Percentiles rank a stretch among this genome's conserved stretches.
These are phyloP conservation scores for Diaporthe nobilis DNA, from an alignment of 2,329 filamentous ascomycete species.

Conservation along the genomic window DNA sequence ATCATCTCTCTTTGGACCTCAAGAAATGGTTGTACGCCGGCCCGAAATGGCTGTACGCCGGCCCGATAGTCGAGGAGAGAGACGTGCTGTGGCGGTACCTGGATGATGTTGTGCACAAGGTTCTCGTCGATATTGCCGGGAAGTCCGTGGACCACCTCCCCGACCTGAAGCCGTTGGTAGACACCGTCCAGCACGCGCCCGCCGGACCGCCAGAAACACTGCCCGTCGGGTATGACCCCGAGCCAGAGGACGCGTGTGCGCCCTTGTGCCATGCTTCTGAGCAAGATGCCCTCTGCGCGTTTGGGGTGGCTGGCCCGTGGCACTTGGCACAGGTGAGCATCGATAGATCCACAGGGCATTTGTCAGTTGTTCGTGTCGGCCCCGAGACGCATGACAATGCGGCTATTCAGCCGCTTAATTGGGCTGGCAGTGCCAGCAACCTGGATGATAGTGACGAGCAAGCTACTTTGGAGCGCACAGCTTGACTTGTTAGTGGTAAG, in stretches of 20 bases:
- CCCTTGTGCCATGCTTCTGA: not conserved
- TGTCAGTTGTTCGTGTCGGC: not conserved
- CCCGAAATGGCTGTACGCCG: not conserved
- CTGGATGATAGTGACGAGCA: not conserved
- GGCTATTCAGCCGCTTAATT: not conserved
- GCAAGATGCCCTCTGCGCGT: not conserved
- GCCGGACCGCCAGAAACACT: not conserved
- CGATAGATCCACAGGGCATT: not conserved
- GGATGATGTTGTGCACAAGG: not conserved
- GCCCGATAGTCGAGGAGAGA: not conserved
- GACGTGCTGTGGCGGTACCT: not conserved
- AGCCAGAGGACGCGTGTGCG: not conserved
- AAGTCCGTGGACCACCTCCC: not conserved
- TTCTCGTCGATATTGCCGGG: accelerated
- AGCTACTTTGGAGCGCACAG: not conserved
- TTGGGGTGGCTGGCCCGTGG: not conserved
- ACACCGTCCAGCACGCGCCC: not conserved
- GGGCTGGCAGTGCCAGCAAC: not conserved
- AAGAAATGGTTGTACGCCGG: not conserved
- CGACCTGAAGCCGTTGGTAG: not conserved
- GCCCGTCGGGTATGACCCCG: not conserved
- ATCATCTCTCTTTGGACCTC: not conserved
- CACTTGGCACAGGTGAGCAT: not conserved
- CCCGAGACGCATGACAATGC: not conserved
- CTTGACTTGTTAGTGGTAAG: not conserved